Conservation (phyloP, 441 rosid genomes). For the Jatropha podagrica region DNA sequence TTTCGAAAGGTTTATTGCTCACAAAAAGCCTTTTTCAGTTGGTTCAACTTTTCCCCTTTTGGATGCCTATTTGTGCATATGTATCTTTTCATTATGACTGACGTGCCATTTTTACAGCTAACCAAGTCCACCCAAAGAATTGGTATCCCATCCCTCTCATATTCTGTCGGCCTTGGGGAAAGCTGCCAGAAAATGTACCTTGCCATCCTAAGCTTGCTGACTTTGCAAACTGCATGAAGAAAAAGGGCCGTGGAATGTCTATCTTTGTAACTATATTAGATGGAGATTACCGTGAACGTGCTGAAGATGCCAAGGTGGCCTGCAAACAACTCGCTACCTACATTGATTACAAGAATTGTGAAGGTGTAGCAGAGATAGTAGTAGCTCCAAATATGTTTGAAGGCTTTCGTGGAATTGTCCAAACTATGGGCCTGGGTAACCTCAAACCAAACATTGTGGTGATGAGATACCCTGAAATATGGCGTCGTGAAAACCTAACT, state of each 20-base stretch:
- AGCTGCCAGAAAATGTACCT: slow-evolving; percentile 96
- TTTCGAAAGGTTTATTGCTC: not conserved
- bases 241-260: slow-evolving; percentile 99
- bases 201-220: slow-evolving; percentile 99
- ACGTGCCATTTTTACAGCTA: slow-evolving; percentile 54
- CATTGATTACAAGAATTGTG: slow-evolving; percentile 90
- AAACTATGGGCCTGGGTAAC: slow-evolving; percentile 98
- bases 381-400: slow-evolving; percentile 98
- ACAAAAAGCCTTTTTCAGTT: not conserved
- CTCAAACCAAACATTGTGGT: slow-evolving; percentile 98
- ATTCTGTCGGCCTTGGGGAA: slow-evolving; percentile 99
- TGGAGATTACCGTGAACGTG: slow-evolving; percentile 92
- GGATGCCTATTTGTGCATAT: not conserved
- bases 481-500: slow-evolving; percentile 93
- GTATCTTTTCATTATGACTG: slow-evolving; percentile 13
- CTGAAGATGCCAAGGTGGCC: slow-evolving; percentile 93
- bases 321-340: slow-evolving; percentile 85
- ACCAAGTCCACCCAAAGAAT: slow-evolving; percentile 98
- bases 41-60: not conserved
- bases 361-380: slow-evolving; percentile 98
- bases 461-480: slow-evolving; percentile 98
- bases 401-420: slow-evolving; percentile 96
- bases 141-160: slow-evolving; percentile 99
- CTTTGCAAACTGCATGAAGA: slow-evolving; percentile 99
- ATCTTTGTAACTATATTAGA: slow-evolving; percentile 86